Base-by-base conservation (phyloP, 2,329 filamentous ascomycete species). In the Ilyonectria mors-panacis region DNA sequence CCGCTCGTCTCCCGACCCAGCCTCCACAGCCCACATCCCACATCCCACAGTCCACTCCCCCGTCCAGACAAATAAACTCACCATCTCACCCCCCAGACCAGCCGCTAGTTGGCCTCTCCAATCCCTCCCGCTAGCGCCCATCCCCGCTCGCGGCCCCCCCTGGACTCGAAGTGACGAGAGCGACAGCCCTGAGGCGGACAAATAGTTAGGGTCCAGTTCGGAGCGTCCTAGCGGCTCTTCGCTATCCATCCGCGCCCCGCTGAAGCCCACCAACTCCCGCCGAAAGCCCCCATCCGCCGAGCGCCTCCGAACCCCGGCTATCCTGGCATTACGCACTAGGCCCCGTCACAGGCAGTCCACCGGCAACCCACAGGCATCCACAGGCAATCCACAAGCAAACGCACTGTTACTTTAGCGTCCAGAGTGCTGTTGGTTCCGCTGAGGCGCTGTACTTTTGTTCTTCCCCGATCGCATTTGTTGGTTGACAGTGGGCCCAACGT, bases 401-500 rank as follows among this genome's bases (percentile, higher is more conserved):
- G 23, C 44, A 50, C 45, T 45, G 28, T 48, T 42, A 35, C 45
- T 51, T 56, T 66, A 65, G 65, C 61, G 55, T 30, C 56, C 44
- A 57, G 60, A 28, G 30, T 37, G 37, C 51, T 61, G 50, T 42
- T 54, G 51, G 59, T 61, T 51, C 48, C 48, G 48, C 58, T 42
- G 21, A 37, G 37, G 17, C 51, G 33, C 57, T 54, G 33, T 42
- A 13, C 48, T 47, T 53, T 50, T 47, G 33, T 44, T 44, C 58
- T 54, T 21, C 35, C 42, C 53, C 39, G 53, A 23, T 66, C 58
- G 51, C 26, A 30, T 47, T 37, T 54, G 42, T 59, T 62, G 54
- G 59, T 45, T 51, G 44, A 35, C 44, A 57, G 66, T 65, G 66
- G 66, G 30, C 55, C 65, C 51, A 62, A 62, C 62, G 62, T 68